Percentiles rank a stretch among this genome's conserved stretches.
Conservation (phyloP, 78 protist species). For the Dictyostelium intermedium region DNA sequence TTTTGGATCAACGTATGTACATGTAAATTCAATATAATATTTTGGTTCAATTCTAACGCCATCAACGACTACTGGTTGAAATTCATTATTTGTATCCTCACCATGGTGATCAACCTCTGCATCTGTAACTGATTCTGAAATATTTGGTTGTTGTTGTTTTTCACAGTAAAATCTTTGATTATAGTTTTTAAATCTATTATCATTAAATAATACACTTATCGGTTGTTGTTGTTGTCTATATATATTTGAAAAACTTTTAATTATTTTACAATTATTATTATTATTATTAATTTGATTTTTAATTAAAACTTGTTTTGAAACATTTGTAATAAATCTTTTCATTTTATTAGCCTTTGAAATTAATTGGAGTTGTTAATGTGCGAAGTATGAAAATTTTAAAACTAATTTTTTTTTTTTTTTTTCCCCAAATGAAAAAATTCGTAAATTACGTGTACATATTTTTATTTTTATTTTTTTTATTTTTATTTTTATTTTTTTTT, state of each 20-base stretch:
- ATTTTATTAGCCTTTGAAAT: too few species aligned
- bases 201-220: background rate
- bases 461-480: too few species aligned
- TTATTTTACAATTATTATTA: background rate
- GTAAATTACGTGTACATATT: background rate
- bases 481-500: too few species aligned
- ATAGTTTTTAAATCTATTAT: background rate
- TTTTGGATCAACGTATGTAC: slow-evolving; percentile 37
- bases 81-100: background rate
- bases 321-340: background rate
- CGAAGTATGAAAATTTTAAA: background rate
- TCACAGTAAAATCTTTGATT: slow-evolving; percentile 24
- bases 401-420: too few species aligned
- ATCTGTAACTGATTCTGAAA: background rate
- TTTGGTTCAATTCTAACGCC: slow-evolving; percentile 53
- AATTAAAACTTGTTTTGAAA: background rate
- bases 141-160: background rate
- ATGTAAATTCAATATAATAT: slow-evolving; percentile 68
- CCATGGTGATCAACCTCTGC: slow-evolving; percentile 48
- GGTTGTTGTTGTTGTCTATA: background rate
- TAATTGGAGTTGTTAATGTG: too few species aligned
- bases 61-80: background rate
- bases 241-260: background rate
- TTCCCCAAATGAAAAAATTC: too few species aligned
- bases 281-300: background rate